phyloP scores from a whole-genome alignment of 164 flowering plant genomes.

The Magnolia changhungtana region DNA sequence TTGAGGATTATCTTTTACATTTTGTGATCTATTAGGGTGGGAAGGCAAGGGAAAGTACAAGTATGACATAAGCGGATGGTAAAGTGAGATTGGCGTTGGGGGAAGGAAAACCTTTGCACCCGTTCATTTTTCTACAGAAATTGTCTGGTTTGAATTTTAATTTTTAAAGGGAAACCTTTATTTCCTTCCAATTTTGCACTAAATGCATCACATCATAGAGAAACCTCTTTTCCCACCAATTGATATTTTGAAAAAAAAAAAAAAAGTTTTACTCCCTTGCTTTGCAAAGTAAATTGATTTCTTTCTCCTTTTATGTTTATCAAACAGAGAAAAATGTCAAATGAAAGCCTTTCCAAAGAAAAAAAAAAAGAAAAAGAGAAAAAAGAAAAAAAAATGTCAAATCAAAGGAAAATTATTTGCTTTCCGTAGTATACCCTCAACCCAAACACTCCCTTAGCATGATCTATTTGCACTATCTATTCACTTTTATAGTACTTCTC shows the following conservation, averaged over 20 bases:
- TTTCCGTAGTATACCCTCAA: background rate
- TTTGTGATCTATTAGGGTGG: too few species aligned
- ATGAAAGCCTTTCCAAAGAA: background rate
- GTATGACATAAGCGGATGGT: too few species aligned
- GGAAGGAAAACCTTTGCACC: too few species aligned
- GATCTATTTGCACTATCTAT: background rate
- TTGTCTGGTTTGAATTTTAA: too few species aligned
- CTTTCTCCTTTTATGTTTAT: background rate
- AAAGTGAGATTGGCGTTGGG: too few species aligned
- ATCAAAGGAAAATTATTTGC: background rate
- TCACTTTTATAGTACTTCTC: background rate
- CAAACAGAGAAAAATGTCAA: background rate
- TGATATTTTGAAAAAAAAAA: background rate
- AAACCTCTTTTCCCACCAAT: too few species aligned
- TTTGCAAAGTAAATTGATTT: background rate
- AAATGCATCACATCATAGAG: too few species aligned
- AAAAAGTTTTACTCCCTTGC: background rate
- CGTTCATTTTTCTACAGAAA: too few species aligned
- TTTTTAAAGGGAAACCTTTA: too few species aligned
- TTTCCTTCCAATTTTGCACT: too few species aligned
- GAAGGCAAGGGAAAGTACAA: too few species aligned
- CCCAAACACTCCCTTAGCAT: background rate
- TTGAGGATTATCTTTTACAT: too few species aligned
- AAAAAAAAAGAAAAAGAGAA: background rate
- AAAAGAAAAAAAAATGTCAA: background rate